These are phyloP conservation scores for Calocera viscosa DNA, from an alignment of 768 basidiomycete genomes.

Conservation along the genomic window DNA sequence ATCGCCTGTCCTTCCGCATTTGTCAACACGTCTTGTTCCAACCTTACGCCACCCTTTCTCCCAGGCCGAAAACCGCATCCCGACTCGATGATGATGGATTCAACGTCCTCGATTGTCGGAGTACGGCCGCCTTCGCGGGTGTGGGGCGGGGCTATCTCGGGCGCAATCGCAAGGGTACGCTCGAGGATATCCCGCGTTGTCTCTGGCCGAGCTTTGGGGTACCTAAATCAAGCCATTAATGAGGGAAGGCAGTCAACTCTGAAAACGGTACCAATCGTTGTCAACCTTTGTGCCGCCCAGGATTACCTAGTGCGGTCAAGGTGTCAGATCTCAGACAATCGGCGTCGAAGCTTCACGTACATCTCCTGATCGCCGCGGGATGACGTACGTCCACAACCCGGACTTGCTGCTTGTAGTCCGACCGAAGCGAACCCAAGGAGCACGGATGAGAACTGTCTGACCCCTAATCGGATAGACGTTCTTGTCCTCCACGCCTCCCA, in stretches of 20 bases:
- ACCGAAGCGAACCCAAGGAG: conserved; percentile 45
- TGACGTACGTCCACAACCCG: conserved; percentile 47
- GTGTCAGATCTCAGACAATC: not conserved
- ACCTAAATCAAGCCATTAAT: conserved; percentile 31
- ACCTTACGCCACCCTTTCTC: conserved; percentile 53
- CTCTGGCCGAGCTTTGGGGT: conserved; percentile 50
- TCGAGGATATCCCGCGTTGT: conserved; percentile 48
- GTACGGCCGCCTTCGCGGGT: conserved; percentile 13
- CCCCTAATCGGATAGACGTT: conserved; percentile 35
- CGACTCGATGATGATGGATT: conserved; percentile 30
- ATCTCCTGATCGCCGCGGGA: conserved; percentile 49
- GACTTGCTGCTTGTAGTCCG: conserved; percentile 33
- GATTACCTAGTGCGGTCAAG: conserved; percentile 26
- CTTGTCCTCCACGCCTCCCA: conserved; percentile 43
- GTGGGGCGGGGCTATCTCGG: conserved; percentile 18
- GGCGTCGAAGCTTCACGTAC: conserved; percentile 25
- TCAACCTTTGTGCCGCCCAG: conserved; percentile 47
- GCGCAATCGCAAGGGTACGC: conserved; percentile 32
- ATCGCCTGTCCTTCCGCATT: conserved; percentile 25
- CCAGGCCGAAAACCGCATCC: conserved; percentile 54
- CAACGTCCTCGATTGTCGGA: conserved; percentile 32
- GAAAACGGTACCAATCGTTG: conserved; percentile 46
- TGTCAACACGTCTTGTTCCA: conserved; percentile 37
- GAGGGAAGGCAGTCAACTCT: not conserved
- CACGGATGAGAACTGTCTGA: conserved; percentile 34